Base-by-base conservation (phyloP, 345 rosid species). In the Stellera chamaejasme region DNA sequence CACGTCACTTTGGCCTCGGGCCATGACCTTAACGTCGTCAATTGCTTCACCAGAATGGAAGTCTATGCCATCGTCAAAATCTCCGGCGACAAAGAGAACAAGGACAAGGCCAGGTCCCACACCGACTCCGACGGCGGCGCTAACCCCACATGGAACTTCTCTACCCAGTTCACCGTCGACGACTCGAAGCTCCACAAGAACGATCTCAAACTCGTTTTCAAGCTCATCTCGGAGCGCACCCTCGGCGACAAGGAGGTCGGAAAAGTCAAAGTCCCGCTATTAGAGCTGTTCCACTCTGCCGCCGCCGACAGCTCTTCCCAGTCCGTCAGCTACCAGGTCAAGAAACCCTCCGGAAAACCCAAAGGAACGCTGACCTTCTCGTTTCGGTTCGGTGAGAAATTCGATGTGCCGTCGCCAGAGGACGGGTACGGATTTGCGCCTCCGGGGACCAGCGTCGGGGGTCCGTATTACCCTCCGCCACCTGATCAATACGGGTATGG, bases 181-280 rank as follows among this genome's bases (percentile, higher is more conserved):
- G 79, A 77, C 11, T 23, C 78, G 12, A 48, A 73, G 44, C 83
- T 81, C 2, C 68, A 50, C 50, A 78, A 74, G 69, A 80, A 77
- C 58, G 70, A 78, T 13, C 71, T 88, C 10, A 70, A 60, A 1
- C 68, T 91, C 43, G 74, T 64, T 43, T 72, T 82, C 66, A 76
- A 78, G 77, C 64, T 91, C 67, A 79, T 80, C 4, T 79, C 86
- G 71, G 85, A 82, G 16, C 78, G 88, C 16, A 67, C 72, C 27
- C 66, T 88, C n/a, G 92, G 95, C 1, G 92, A 72, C 47, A 80
- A 72, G 67, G 90, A 82, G 28, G 45, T 91, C 47, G 96, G 95
- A 19, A 81, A 75, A 54, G 96, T 91, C 64, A 62, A 60, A 67
- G 83, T 88, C 0, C 98, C 95, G 13, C 43, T 91, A 42, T 75